phyloP scores from a whole-genome alignment of 2,329 filamentous ascomycete genomes.

The Hawksworthiomyces lignivorus region DNA sequence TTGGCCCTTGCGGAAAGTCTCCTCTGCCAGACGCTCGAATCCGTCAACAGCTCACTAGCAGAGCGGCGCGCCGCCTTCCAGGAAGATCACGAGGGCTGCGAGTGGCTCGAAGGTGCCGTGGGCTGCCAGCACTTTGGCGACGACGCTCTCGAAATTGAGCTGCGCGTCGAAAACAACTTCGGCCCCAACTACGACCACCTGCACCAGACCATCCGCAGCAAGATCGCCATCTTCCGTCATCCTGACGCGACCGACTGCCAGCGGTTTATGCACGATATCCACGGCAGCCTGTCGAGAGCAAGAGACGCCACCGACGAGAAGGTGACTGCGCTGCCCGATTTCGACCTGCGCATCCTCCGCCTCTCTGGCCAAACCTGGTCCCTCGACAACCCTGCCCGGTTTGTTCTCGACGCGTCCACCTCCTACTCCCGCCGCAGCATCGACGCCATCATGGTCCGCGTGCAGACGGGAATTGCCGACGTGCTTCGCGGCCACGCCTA shows the following conservation, averaged over 20 bases:
- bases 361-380: conserved; percentile 39
- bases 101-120: conserved; percentile 26
- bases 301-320: conserved; percentile 34
- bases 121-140: conserved; percentile 33
- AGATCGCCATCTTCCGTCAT: conserved; percentile 37
- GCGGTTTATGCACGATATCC: conserved; percentile 34
- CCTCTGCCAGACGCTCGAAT: conserved; percentile 36
- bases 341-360: conserved; percentile 40
- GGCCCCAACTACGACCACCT: conserved; percentile 40
- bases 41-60: conserved; percentile 33
- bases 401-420: conserved; percentile 33
- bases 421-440: conserved; percentile 37
- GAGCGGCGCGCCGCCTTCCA: conserved; percentile 33
- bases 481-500: conserved; percentile 39
- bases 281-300: conserved; percentile 27
- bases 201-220: conserved; percentile 33
- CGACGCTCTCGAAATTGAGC: conserved; percentile 36
- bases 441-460: conserved; percentile 41
- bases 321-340: conserved; percentile 36
- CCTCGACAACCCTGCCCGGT: conserved; percentile 36
- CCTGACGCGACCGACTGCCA: conserved; percentile 34
- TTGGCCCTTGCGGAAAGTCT: conserved; percentile 38
- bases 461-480: conserved; percentile 43
- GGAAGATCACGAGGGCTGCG: conserved; percentile 29
- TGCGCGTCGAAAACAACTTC: conserved; percentile 42